Evolutionary conservation across 371 early-diverging fungal genomes (phyloP).

Genomic region (Actinomucor elegans): DNA sequence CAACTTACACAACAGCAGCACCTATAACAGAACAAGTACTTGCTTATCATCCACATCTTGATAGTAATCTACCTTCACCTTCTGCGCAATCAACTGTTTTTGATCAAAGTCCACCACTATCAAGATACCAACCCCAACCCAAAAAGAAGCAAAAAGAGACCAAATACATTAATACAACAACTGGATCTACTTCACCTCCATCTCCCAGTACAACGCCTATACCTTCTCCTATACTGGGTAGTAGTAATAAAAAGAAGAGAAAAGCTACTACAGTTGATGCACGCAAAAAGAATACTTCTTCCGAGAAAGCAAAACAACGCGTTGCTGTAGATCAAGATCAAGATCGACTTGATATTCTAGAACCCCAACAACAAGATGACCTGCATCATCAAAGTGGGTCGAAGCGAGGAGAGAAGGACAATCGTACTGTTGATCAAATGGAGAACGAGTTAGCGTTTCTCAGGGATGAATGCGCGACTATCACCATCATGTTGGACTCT

Average conservation of each 20-base stretch:
- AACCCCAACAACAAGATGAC: neutral
- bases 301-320: neutral
- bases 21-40: neutral
- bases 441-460: conserved; percentile 24
- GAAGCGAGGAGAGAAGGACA: neutral
- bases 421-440: conserved; percentile 10
- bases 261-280: neutral
- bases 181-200: neutral
- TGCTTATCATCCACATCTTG: neutral
- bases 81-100: neutral
- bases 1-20: neutral
- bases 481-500: conserved; percentile 24
- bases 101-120: neutral
- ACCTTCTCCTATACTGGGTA: neutral
- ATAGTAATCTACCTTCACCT: neutral
- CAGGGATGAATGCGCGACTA: conserved; percentile 21
- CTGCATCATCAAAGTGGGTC: neutral
- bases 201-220: conserved; percentile 4
- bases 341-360: neutral
- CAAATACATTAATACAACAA: neutral
- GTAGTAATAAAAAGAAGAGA: neutral
- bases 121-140: too few relatives aligned
- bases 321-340: neutral
- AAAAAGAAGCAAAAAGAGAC: neutral
- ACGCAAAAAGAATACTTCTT: neutral